Conservation (phyloP, 345 rosid species). For the Gynandropsis gynandra region DNA sequence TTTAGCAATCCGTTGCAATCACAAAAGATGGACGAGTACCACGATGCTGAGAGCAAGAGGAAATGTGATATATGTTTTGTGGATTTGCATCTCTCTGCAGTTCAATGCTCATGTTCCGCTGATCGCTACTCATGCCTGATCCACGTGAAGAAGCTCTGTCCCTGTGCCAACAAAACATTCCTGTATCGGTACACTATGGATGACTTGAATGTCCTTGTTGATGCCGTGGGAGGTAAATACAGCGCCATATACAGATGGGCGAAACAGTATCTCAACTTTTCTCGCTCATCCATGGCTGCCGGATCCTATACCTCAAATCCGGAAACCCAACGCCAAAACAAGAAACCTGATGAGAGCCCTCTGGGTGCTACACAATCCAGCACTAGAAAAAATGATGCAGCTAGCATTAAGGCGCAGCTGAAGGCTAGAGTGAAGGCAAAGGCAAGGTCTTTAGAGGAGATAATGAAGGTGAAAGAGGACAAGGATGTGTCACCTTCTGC, state of each 20-base stretch:
- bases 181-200: constrained; percentile 39
- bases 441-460: no score
- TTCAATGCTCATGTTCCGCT: constrained; percentile 43
- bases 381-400: no score
- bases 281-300: no score
- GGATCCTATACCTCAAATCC: no score
- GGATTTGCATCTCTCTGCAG: constrained; percentile 70
- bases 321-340: no score
- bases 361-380: no score
- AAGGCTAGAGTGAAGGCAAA: no score
- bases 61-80: constrained; percentile 48
- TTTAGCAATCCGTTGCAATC: constrained; percentile 35
- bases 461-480: no score
- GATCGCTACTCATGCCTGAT: constrained; percentile 45
- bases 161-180: constrained; percentile 50
- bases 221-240: constrained; percentile 54
- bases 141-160: constrained; percentile 61
- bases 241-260: constrained; percentile 45
- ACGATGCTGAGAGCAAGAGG: constrained; percentile 39
- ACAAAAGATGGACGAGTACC: constrained; percentile 37
- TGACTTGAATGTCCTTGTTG: constrained; percentile 49
- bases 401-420: no score
- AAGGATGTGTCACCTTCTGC: no score
- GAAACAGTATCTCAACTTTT: constrained; percentile 25
- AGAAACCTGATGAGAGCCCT: no score